Evolutionary conservation across 1,284 basidiomycete genomes (phyloP).

Genomic region (Pseudozyma thailandica): DNA sequence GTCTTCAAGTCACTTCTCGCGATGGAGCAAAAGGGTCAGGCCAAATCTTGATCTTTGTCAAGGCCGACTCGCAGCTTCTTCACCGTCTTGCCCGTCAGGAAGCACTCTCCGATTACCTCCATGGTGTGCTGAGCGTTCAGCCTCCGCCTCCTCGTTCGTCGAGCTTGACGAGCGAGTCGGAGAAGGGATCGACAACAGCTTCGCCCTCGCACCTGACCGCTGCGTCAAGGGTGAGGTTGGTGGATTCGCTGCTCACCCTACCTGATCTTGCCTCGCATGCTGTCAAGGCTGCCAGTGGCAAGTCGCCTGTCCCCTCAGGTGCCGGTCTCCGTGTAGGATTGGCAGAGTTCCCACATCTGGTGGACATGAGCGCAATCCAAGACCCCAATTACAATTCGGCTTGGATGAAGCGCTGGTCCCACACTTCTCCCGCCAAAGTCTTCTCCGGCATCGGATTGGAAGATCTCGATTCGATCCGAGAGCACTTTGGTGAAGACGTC

Average conservation of each 20-base stretch:
- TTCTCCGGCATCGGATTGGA: conserved; percentile 46
- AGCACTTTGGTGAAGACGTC: conserved; percentile 66
- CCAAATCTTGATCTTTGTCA: conserved; percentile 61
- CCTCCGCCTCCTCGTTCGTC: conserved; percentile 39
- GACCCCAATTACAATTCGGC: conserved; percentile 57
- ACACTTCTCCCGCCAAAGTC: conserved; percentile 39
- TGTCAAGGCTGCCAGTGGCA: conserved; percentile 14
- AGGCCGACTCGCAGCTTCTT: conserved; percentile 36
- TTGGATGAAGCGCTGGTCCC: conserved; percentile 63
- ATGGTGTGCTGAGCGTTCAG: conserved; percentile 51
- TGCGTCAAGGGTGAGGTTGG: conserved; percentile 54
- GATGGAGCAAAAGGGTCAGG: conserved; percentile 40
- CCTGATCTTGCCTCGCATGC: conserved; percentile 28
- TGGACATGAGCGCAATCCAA: conserved; percentile 65
- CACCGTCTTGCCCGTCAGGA: conserved; percentile 34
- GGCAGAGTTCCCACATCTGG: conserved; percentile 58
- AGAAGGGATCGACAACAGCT: not conserved
- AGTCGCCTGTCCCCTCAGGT: conserved; percentile 33
- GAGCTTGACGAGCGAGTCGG: conserved; percentile 8
- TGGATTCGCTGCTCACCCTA: conserved; percentile 53
- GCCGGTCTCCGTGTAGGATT: conserved; percentile 50
- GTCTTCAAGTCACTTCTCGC: conserved; percentile 57
- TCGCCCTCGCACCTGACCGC: conserved; percentile 38
- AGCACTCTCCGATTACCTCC: conserved; percentile 57
- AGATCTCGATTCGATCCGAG: conserved; percentile 62